Evolutionary conservation across 2,329 filamentous ascomycete genomes (phyloP), one percentile per base, ranked within the genome.

Genomic region (Ophiostoma triangulosporum): DNA sequence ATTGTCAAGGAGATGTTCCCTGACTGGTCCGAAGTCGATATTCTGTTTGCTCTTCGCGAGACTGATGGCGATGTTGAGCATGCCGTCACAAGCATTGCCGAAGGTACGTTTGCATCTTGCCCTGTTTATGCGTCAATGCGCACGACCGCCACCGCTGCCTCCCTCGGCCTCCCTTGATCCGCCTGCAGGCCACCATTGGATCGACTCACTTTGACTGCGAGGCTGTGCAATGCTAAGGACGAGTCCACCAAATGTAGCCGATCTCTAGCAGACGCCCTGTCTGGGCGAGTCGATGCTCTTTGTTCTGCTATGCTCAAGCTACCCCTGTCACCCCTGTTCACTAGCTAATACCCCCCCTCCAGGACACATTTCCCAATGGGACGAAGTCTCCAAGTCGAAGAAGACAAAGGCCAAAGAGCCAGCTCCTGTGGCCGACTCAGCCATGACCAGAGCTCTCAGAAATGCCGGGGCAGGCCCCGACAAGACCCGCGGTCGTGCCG

Each of bases 21-120:
- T 56, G 85, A 89, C 69, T 97, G 91, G 93, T 91, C 89, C 62
- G 88, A 95, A 65, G 88, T 90, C 68, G 91, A 97, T 68, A 81
- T 97, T 59, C 81, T 97, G 59, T 93, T 93, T 68, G 90, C 90
- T 58, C 77, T 98, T 56, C 82, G 95, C 69, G 93, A 98, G 74
- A 85, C 84, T 54, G 79, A 87, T 63, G 87, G 86, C 63, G 86
- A 93, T 69, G 75, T 88, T 63, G 78, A 85, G 62, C 71, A 79
- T 62, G 81, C 86, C 60, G 85, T 87, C 65, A 82, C 85, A 63
- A 82, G 83, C 69, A 91, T 93, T 68, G 81, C 83, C 62, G 84
- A 90, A 69, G 86, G 86, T 89, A 74, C 58, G 63, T 51, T n/a
- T n/a, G n/a, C n/a, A n/a, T n/a, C n/a, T n/a, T 50, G 7, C 8